phyloP scores from a whole-genome alignment of 116 monocot species.

The Phalaenopsis hybrid region DNA sequence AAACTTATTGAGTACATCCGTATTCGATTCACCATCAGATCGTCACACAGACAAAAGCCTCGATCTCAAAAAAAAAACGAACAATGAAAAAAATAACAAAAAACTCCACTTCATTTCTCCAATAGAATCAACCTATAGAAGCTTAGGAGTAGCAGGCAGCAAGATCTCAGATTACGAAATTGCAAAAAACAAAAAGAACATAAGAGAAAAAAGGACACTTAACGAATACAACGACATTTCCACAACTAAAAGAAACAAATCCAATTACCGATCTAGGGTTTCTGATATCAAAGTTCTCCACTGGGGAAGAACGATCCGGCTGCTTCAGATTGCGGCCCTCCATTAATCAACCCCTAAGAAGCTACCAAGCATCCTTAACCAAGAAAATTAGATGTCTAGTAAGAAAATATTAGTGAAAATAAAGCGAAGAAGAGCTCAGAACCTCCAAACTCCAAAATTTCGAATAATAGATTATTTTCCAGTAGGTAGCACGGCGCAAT shows the following conservation, averaged over 20 bases:
- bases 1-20: neutral
- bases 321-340: neutral
- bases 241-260: neutral
- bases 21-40: neutral
- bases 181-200: neutral
- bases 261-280: constrained; percentile 4
- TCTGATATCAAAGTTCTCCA: neutral
- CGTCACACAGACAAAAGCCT: neutral
- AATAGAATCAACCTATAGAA: neutral
- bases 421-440: no score
- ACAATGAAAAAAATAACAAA: no score
- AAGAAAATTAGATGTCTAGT: neutral
- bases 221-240: neutral
- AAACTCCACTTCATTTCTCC: neutral
- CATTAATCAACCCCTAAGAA: constrained; percentile 4
- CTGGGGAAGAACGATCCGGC: constrained; percentile 3
- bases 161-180: neutral
- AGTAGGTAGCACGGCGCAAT: no score
- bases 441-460: neutral
- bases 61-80: neutral
- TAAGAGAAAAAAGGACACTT: neutral
- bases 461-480: neutral
- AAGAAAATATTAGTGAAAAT: neutral
- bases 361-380: neutral
- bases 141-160: neutral